A percentile compares a stretch with the other conserved stretches of the same genome.
Evolutionary conservation across 31 red algal genomes (phyloP).

Genomic region (Endocladia muricata): DNA sequence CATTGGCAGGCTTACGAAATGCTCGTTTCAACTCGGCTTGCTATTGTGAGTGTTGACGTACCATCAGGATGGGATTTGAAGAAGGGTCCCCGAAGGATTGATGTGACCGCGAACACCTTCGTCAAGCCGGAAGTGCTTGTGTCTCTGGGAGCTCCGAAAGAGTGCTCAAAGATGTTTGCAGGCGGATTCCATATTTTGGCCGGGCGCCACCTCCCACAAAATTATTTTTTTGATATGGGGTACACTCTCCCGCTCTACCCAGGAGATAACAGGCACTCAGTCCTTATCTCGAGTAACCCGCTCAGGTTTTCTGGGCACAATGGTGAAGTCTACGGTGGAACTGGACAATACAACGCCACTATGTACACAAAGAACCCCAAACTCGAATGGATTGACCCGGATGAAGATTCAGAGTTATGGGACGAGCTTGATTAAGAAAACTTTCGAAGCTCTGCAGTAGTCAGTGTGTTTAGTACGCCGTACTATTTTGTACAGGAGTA

Average conservation of each 20-base stretch:
- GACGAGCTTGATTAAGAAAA: slow-evolving; percentile 61
- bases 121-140: slow-evolving; percentile 67
- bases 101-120: slow-evolving; percentile 50
- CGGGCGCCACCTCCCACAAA: slow-evolving; percentile 32
- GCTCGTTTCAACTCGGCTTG: slow-evolving; percentile 32
- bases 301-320: not conserved
- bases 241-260: slow-evolving; percentile 30
- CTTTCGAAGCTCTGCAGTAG: no score
- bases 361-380: slow-evolving; percentile 52
- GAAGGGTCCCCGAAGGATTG: slow-evolving; percentile 42
- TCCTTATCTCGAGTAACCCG: slow-evolving; percentile 41
- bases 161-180: slow-evolving; percentile 32
- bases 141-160: slow-evolving; percentile 56
- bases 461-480: no score
- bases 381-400: slow-evolving; percentile 48
- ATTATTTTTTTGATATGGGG: slow-evolving; percentile 17
- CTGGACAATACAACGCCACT: slow-evolving; percentile 56
- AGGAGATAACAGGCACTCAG: slow-evolving; percentile 7
- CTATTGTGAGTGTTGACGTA: slow-evolving; percentile 46
- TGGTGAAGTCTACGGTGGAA: slow-evolving; percentile 43
- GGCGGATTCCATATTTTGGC: slow-evolving; percentile 64
- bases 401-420: slow-evolving; percentile 62
- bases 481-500: slow-evolving; percentile 1
- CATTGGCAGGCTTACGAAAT: slow-evolving; percentile 55
- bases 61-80: slow-evolving; percentile 70